These are phyloP conservation scores for Phycomyces blakesleeanus DNA, from an alignment of 192 early-diverging fungal genomes.

Conservation along the genomic window DNA sequence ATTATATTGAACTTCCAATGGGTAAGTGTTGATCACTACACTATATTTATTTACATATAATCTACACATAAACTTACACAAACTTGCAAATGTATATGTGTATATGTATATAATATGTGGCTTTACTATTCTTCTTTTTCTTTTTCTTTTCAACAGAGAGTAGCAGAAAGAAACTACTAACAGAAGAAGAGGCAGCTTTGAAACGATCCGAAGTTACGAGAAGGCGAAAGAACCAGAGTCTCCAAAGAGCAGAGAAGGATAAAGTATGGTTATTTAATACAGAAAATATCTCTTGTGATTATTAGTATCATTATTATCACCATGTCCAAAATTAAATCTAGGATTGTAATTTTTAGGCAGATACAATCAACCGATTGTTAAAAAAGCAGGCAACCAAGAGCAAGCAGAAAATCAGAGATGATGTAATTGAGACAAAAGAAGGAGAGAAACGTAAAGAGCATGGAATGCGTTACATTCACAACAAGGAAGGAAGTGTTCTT, in stretches of 20 bases:
- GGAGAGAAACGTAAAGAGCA: constrained; percentile 7
- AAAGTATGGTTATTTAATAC: constrained; percentile 35
- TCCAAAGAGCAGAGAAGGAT: constrained; percentile 72
- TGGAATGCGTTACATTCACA: constrained; percentile 9
- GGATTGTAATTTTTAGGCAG: constrained; percentile 41
- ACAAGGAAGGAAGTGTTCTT: not conserved
- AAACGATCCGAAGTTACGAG: constrained; percentile 70
- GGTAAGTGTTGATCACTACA: constrained; percentile 39
- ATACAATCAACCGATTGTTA: constrained; percentile 73
- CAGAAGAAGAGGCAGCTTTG: constrained; percentile 67
- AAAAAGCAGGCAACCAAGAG: constrained; percentile 78
- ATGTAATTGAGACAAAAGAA: constrained; percentile 44
- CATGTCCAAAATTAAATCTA: not conserved
- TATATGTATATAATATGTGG: too few relatives aligned
- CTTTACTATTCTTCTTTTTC: too few relatives aligned
- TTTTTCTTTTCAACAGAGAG: constrained; percentile 41
- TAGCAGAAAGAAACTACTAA: constrained; percentile 56
- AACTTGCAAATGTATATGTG: constrained; percentile 2
- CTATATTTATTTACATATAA: too few relatives aligned
- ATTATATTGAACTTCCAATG: constrained; percentile 66
- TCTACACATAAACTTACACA: too few relatives aligned
- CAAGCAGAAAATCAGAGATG: constrained; percentile 57
- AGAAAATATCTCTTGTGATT: not conserved
- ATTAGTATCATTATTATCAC: too few relatives aligned
- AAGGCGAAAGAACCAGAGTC: constrained; percentile 72